Base-by-base conservation (phyloP, 306 rosid genomes). In the Mimosa bimucronata region DNA sequence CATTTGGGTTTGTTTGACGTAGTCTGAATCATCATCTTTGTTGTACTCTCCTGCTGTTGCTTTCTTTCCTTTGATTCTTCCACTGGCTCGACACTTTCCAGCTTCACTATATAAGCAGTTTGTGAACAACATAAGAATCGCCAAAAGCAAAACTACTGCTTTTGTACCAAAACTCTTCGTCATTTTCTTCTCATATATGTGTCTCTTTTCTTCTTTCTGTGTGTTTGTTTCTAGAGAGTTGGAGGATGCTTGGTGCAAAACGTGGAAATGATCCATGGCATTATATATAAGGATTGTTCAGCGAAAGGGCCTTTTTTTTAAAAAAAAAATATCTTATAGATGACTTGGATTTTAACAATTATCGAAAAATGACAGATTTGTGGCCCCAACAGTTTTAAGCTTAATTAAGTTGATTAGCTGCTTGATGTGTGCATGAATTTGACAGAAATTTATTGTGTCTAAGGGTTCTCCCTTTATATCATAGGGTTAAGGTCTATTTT, bases 21-120 rank as follows among this genome's bases (percentile, higher is more conserved):
- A 44, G 13, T 44, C 50, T 44, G 50, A 44, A 44, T 44, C 18
- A 12, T 44, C 3, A 3, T 44, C 50, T 13, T 0, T 4, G 78
- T 78, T 75, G 64, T 83, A 86, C 1, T 82, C 76, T 23, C 77
- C 80, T 0, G 79, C 15, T n/a, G 82, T 86, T 52, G 58, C 58
- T 16, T 13, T 3, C 0, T 44, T 44, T 5, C 50, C 50, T 11
- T 46, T 46, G 1, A 46, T 6, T 6, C 0, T 6, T 3, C 53
- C 53, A 46, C 53, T 15, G 1, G 18, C 2, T 1, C 53, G 53
- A 14, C 53, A 46, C 4, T 46, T 0, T 4, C 4, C 6, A 14
- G 53, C 53, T 46, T 46, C 18, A 15, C 3, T 14, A 0, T 14
- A 5, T 7, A 46, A 46, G 15, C 19, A 45, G 18, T 45, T 45